These are phyloP conservation scores for Plasmodium gonderi DNA, from an alignment of 169 alveolate genomes.

Conservation along the genomic window DNA sequence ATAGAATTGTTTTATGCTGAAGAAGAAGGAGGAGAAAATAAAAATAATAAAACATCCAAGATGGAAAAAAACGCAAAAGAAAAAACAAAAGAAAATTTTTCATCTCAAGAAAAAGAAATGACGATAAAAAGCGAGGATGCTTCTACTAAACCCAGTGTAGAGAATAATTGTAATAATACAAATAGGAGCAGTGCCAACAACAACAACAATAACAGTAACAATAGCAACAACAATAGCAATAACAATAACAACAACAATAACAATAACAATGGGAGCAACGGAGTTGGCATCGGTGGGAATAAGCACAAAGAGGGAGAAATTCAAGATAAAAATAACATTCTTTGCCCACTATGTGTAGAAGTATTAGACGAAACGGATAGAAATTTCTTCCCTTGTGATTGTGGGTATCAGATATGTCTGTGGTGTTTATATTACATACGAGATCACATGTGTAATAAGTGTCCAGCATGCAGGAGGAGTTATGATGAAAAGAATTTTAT, in stretches of 20 bases:
- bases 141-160: no score
- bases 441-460: slow-evolving; percentile 89
- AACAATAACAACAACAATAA: no score
- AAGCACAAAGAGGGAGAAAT: slow-evolving; percentile 2
- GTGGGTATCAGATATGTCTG: slow-evolving; percentile 93
- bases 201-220: no score
- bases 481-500: slow-evolving; percentile 88
- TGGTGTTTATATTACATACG: slow-evolving; percentile 93
- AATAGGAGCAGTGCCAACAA: no score
- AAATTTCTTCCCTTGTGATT: slow-evolving; percentile 91
- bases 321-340: slow-evolving; percentile 36
- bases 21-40: slow-evolving; percentile 13
- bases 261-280: not conserved
- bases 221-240: no score
- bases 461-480: slow-evolving; percentile 93
- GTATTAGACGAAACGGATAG: slow-evolving; percentile 92
- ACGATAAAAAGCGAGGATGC: not conserved
- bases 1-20: not conserved
- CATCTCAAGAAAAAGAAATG: not conserved
- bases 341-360: slow-evolving; percentile 92
- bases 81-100: not conserved
- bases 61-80: slow-evolving; percentile 14
- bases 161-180: no score
- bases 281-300: not conserved
- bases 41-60: slow-evolving; percentile 1